These are phyloP conservation scores for Pleurotus djamor DNA, from an alignment of 768 basidiomycete genomes.

Conservation along the genomic window DNA sequence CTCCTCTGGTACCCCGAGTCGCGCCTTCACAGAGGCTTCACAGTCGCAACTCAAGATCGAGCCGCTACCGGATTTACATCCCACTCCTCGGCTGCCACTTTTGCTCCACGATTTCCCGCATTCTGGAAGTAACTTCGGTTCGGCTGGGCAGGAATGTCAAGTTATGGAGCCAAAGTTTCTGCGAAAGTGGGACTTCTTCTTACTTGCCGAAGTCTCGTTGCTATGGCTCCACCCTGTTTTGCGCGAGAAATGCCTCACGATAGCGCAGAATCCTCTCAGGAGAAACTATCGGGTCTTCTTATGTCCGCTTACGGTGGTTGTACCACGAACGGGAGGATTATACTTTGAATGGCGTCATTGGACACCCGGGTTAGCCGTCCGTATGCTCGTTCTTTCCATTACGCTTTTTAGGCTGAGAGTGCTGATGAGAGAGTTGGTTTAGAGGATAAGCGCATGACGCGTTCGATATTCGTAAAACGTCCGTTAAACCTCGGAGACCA, in stretches of 20 bases:
- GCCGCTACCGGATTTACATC: too few species aligned
- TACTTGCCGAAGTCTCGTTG: not conserved
- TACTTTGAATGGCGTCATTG: not conserved
- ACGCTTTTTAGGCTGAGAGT: not conserved
- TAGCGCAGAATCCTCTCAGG: not conserved
- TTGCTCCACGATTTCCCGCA: not conserved
- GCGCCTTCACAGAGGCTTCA: too few species aligned
- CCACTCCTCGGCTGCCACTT: not conserved
- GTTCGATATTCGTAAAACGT: too few species aligned
- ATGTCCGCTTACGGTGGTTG: not conserved
- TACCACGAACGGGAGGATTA: not conserved
- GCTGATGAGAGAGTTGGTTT: not conserved
- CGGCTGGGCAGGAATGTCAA: not conserved
- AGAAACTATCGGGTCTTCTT: not conserved
- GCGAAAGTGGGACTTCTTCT: not conserved
- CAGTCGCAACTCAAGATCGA: too few species aligned
- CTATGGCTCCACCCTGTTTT: not conserved
- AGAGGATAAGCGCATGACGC: not conserved
- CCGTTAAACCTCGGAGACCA: slow-evolving; percentile 2
- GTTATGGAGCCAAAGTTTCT: not conserved
- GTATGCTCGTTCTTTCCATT: not conserved
- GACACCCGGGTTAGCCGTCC: not conserved
- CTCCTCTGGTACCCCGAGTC: too few species aligned
- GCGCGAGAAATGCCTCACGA: not conserved
- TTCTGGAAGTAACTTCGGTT: not conserved